Evolutionary conservation across 768 basidiomycete species (phyloP), one percentile per base, ranked within the genome.

Genomic region (Leccinum pellstonianum): DNA sequence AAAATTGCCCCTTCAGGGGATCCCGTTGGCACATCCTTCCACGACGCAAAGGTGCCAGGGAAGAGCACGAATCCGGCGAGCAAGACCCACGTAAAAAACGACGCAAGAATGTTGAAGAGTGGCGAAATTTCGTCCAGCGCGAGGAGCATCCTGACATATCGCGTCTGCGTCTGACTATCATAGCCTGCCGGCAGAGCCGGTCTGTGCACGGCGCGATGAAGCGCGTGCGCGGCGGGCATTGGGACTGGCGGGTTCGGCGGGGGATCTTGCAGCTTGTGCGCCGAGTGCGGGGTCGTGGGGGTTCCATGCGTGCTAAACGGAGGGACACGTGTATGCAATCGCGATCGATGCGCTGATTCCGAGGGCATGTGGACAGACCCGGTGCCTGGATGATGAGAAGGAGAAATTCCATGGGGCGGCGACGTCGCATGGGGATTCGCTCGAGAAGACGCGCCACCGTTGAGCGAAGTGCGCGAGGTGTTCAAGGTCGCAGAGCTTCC

Each of bases 31-130:
- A 48, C 41, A 12, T 62, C 17, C 17, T 64, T 38, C 71, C 80
- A 75, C 55, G 79, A 84, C 10, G 79, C 76, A 68, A 86, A 86
- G 7, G 85, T 86, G 53, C 83, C 82, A 2, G 85, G 85, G 62
- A 86, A 84, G 29, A 86, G 74, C 17, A 86, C 73, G 66, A 86
- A 86, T 8, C 85, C 85, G 9, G 84, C 85, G 23, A 86, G 73
- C 54, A 86, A 65, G 56, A 86, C 78, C 85, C 85, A 86, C 9
- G 82, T 85, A 63, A 83, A 86, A 72, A 86, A 85, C 8, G 76
- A 77, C 3, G 82, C 79, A n/a, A 80, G 67, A 14, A 83, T 56
- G 57, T 85, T 83, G 67, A 81, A 76, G 46, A 80, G 21, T 4
- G 70, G 63, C 17, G 84, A 82, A 48, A 86, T 86, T 38, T 73